A percentile compares a stretch with the other conserved stretches of the same genome.
Evolutionary conservation across 306 rosid species (phyloP).

Genomic region (Begonia fuchsioides): DNA sequence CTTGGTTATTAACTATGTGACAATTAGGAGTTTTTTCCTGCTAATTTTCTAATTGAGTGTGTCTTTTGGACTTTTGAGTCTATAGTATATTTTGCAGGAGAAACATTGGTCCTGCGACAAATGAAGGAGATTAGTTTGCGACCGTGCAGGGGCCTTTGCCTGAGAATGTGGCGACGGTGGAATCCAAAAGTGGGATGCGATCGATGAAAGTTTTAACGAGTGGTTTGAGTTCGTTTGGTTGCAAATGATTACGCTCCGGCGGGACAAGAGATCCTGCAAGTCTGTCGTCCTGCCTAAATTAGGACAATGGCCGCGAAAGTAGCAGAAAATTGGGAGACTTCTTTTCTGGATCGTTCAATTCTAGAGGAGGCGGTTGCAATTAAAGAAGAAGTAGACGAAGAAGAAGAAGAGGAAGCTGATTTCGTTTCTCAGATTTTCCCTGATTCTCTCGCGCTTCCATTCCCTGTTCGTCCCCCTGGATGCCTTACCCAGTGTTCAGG

Average conservation of each 20-base stretch:
- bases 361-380: constrained; percentile 8
- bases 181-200: too few relatives aligned
- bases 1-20: too few relatives aligned
- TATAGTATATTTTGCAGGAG: too few relatives aligned
- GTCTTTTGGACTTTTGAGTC: too few relatives aligned
- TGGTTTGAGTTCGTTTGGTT: not conserved
- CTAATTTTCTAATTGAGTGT: too few relatives aligned
- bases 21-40: too few relatives aligned
- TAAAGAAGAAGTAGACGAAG: constrained; percentile 27
- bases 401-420: constrained; percentile 20
- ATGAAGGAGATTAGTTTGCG: too few relatives aligned
- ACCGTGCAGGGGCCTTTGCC: not conserved
- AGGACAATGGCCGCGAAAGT: constrained; percentile 2
- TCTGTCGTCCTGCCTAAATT: constrained; percentile 2
- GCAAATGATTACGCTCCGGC: not conserved
- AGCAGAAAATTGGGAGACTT: not conserved
- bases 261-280: not conserved
- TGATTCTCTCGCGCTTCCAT: constrained; percentile 70
- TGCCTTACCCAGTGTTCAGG: constrained; percentile 87
- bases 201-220: too few relatives aligned
- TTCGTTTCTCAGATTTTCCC: constrained; percentile 32
- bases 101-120: too few relatives aligned
- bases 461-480: constrained; percentile 69
- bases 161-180: not conserved
- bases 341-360: too few relatives aligned